phyloP scores from a whole-genome alignment of 441 rosid genomes.

The Aquilaria agallochum region DNA sequence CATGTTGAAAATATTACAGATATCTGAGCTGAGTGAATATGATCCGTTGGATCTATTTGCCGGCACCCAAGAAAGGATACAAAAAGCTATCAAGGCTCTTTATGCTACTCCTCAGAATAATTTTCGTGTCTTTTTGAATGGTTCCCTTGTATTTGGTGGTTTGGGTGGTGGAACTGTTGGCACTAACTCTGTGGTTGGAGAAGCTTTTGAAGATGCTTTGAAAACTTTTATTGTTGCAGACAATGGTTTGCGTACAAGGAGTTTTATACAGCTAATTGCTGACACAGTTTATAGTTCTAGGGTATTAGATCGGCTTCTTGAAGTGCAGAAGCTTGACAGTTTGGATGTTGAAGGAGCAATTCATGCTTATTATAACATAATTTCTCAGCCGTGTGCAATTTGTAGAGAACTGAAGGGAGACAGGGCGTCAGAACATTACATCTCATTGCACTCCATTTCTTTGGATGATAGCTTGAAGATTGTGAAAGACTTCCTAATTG shows the following conservation, averaged over 20 bases:
- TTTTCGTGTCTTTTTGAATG: slow-evolving; percentile 76
- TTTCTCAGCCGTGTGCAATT: slow-evolving; percentile 52
- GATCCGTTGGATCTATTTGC: slow-evolving; percentile 84
- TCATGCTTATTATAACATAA: slow-evolving; percentile 63
- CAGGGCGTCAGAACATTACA: slow-evolving; percentile 13
- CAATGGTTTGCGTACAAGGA: slow-evolving; percentile 41
- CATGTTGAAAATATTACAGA: slow-evolving; percentile 28
- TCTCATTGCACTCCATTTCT: slow-evolving; percentile 50
- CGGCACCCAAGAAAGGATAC: slow-evolving; percentile 63
- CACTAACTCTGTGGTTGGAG: slow-evolving; percentile 29
- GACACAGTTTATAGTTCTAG: slow-evolving; percentile 48
- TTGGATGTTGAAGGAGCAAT: slow-evolving; percentile 75
- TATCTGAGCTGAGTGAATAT: slow-evolving; percentile 59
- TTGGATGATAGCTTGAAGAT: slow-evolving; percentile 65
- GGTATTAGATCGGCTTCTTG: slow-evolving; percentile 62
- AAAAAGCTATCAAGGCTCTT: slow-evolving; percentile 59
- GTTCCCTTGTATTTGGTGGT: slow-evolving; percentile 69
- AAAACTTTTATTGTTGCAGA: slow-evolving; percentile 41
- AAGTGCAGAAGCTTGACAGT: slow-evolving; percentile 65
- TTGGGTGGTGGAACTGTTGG: slow-evolving; percentile 51
- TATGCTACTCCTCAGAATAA: slow-evolving; percentile 68
- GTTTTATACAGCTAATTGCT: slow-evolving; percentile 57
- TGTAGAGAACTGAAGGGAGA: slow-evolving; percentile 41
- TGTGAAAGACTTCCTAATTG: slow-evolving; percentile 52
- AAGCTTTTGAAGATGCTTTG: slow-evolving; percentile 49